Percentiles rank a stretch among this genome's conserved stretches.
phyloP scores from a whole-genome alignment of 169 alveolate genomes.

The Amoebophrya sp. region DNA sequence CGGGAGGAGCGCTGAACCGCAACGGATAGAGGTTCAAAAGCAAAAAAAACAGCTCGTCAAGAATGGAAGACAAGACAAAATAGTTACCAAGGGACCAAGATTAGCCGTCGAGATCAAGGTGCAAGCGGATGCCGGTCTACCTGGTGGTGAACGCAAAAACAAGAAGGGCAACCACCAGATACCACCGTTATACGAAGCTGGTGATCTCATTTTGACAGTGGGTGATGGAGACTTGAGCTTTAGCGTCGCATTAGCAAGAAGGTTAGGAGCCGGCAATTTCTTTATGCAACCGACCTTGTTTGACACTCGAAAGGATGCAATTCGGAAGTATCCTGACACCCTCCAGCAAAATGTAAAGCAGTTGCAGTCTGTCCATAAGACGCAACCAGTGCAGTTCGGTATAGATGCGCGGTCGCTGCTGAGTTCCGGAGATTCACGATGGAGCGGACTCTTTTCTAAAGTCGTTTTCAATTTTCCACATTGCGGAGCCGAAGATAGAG shows the following conservation, averaged over 20 bases:
- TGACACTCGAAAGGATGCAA: neutral
- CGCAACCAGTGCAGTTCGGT: neutral
- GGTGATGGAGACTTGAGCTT: constrained; percentile 19
- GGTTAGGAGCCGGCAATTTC: neutral
- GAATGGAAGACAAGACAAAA: too few species aligned
- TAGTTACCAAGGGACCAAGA: too few species aligned
- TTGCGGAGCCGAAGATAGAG: neutral
- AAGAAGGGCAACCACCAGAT: neutral
- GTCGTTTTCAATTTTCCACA: constrained; percentile 4
- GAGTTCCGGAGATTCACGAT: neutral
- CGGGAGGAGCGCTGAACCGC: too few species aligned
- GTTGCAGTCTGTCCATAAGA: neutral
- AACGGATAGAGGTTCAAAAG: too few species aligned
- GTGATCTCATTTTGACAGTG: neutral
- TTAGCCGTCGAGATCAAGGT: too few species aligned
- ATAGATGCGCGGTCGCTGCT: neutral
- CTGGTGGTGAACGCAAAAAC: neutral
- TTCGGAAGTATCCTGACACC: neutral
- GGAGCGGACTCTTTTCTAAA: neutral
- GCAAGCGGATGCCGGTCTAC: too few species aligned
- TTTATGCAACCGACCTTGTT: neutral
- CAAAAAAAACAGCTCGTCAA: too few species aligned
- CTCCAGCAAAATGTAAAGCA: neutral
- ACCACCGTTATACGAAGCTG: neutral
- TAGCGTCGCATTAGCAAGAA: neutral